Evolutionary conservation across 2,329 filamentous ascomycete species (phyloP), one percentile per base, ranked within the genome.

Genomic region (Chrysoporthe deuterocubensis): DNA sequence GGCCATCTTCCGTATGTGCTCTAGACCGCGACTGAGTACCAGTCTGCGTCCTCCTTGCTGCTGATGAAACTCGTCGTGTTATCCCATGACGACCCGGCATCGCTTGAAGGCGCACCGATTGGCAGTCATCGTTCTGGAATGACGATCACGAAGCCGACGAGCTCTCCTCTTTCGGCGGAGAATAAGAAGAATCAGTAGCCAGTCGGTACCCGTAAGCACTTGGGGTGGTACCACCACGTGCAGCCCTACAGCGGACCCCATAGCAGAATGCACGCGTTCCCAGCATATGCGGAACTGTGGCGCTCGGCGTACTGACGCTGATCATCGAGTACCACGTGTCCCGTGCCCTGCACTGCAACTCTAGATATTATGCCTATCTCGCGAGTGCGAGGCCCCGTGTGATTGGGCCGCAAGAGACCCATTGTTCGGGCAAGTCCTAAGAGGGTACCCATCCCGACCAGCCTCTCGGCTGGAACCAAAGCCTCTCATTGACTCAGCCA

Each of bases 191-290:
- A 42, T 40, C 32, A 58, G 34, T 5, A 42, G 56, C 37, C 56
- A 42, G 32, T 58, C 56, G 16, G 32, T 9, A 42, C 56, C 34
- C 56, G 56, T 58, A n/a, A 58, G 56, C 56, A 58, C 48, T 42
- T 16, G 56, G 34, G 56, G 34, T 37, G 4, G 16, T 58, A 42
- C 56, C 34, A 42, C 54, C 54, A 52, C 26, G 50, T 54, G 50
- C 50, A 54, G 50, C 50, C 50, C 50, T 54, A 54, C 50, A 14
- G 21, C 9, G 21, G 50, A 9, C 16, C 48, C 9, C 21, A 48
- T 52, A 32, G 21, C 26, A 52, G 11, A 13, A 26, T 13, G 48
- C 48, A 26, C 4, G 48, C 21, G 48, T 9, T 32, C 5, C 21
- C 50, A 54, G 32, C 21, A 34, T 26, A 14, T 54, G 50, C 50